A percentile compares a stretch with the other conserved stretches of the same genome.
These are phyloP conservation scores for Paramecium primaurelia DNA, from an alignment of 73 alveolate genomes.

Conservation along the genomic window DNA sequence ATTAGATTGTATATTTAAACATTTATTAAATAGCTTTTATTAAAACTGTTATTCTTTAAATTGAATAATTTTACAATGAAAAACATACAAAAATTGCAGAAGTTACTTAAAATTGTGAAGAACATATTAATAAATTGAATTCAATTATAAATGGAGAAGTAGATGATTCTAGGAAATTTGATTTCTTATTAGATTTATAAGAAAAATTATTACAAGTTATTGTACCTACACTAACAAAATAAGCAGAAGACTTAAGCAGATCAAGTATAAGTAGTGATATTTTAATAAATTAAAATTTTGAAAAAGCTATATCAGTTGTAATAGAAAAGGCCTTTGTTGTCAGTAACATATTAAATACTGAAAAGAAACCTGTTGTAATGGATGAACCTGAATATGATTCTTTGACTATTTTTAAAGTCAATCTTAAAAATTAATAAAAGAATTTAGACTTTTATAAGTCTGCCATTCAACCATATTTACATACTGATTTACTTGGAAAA, in stretches of 20 bases:
- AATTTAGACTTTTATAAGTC: neutral
- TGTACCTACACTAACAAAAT: neutral
- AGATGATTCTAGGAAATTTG: conserved; percentile 36
- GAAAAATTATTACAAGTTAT: neutral
- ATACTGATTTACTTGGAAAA: neutral
- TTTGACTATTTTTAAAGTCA: neutral
- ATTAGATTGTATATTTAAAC: neutral
- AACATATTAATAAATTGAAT: conserved; percentile 22
- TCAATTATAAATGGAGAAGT: conserved; percentile 31
- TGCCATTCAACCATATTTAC: neutral
- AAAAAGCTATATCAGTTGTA: neutral
- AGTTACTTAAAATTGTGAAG: conserved; percentile 31
- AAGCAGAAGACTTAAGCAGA: conserved; percentile 28
- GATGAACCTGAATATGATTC: neutral
- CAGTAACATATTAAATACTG: neutral
- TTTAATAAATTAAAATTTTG: neutral
- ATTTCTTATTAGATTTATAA: conserved; percentile 1
- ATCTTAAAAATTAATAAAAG: neutral
- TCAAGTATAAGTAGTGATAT: neutral
- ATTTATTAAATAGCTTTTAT: neutral
- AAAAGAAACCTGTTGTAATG: neutral
- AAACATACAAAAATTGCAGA: neutral
- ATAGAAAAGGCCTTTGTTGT: neutral
- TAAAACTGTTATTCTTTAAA: neutral
- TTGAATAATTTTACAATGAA: conserved; percentile 23